Percentiles rank a stretch among this genome's conserved stretches.
These are phyloP conservation scores for Cordyceps cateniannulata DNA, from an alignment of 2,329 filamentous ascomycete species.

Conservation along the genomic window DNA sequence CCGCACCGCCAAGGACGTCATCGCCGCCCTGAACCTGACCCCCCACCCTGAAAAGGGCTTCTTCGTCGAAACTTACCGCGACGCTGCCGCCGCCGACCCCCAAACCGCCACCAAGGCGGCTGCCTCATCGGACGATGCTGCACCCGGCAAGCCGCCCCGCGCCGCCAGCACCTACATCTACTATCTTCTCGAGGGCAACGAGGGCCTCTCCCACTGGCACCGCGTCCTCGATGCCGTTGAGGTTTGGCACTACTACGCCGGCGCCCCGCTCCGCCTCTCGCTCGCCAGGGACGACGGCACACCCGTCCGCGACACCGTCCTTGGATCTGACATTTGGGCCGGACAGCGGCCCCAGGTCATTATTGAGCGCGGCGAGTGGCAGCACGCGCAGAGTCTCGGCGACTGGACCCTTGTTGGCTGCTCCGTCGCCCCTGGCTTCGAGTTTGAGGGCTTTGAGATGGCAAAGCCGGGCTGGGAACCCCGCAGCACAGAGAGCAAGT, in stretches of 20 bases:
- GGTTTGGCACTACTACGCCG: slow-evolving; percentile 49
- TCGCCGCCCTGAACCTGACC: slow-evolving; percentile 34
- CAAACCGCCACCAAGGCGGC: slow-evolving; percentile 31
- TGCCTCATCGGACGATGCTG: slow-evolving; percentile 29
- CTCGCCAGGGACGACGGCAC: slow-evolving; percentile 38
- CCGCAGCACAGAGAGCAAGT: slow-evolving; percentile 13
- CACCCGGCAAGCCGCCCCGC: slow-evolving; percentile 39
- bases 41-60: slow-evolving; percentile 44
- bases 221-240: slow-evolving; percentile 40
- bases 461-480: slow-evolving; percentile 26
- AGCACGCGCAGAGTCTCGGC: slow-evolving; percentile 38
- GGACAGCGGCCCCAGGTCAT: slow-evolving; percentile 38
- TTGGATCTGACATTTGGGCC: slow-evolving; percentile 38
- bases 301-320: slow-evolving; percentile 26
- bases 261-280: slow-evolving; percentile 40
- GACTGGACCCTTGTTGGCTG: slow-evolving; percentile 43
- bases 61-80: slow-evolving; percentile 40
- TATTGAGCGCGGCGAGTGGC: slow-evolving; percentile 37
- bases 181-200: slow-evolving; percentile 41
- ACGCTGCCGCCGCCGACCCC: slow-evolving; percentile 21
- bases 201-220: slow-evolving; percentile 42
- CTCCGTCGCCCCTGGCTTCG: slow-evolving; percentile 24
- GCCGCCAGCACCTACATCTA: slow-evolving; percentile 45
- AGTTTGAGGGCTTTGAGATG: slow-evolving; percentile 25
- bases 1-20: slow-evolving; percentile 36